Conservation (phyloP, 225 moss, liverwort and hornwort species). For the Bryum argenteum region DNA sequence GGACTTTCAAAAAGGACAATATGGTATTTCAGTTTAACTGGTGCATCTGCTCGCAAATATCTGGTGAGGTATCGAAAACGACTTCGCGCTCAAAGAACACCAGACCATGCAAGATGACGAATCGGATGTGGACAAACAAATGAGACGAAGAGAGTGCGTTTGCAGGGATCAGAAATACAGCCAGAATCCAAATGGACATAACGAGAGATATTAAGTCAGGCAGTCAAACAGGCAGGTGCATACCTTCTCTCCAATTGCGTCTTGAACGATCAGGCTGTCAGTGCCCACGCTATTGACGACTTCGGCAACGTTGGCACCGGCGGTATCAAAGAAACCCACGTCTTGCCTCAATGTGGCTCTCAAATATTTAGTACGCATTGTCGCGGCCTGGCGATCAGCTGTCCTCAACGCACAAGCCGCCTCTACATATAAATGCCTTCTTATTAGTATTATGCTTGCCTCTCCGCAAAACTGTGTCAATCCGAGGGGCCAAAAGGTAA, state of each 20-base stretch:
- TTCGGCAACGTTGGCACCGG: constrained; percentile 51
- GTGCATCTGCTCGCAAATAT: neutral
- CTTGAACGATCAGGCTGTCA: constrained; percentile 51
- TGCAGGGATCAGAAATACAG: constrained; percentile 29
- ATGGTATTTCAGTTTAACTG: neutral
- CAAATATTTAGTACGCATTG: constrained; percentile 50
- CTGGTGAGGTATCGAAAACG: neutral
- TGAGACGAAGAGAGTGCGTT: constrained; percentile 13
- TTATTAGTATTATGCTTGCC: neutral
- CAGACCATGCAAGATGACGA: neutral
- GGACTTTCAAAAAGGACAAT: neutral
- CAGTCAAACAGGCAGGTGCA: neutral
- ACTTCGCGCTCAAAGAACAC: neutral
- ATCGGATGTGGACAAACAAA: neutral
- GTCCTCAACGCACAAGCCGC: constrained; percentile 57
- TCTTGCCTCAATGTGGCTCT: constrained; percentile 58
- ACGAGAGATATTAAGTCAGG: neutral
- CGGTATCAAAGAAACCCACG: constrained; percentile 64
- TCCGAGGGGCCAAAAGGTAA: neutral
- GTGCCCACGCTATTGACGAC: constrained; percentile 53
- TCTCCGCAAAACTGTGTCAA: neutral
- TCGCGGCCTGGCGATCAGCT: constrained; percentile 58
- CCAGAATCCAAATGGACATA: neutral
- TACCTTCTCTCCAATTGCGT: constrained; percentile 64
- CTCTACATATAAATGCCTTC: constrained; percentile 38